Base-by-base conservation (phyloP, 768 basidiomycete species). In the Hygrocybe punicea region DNA sequence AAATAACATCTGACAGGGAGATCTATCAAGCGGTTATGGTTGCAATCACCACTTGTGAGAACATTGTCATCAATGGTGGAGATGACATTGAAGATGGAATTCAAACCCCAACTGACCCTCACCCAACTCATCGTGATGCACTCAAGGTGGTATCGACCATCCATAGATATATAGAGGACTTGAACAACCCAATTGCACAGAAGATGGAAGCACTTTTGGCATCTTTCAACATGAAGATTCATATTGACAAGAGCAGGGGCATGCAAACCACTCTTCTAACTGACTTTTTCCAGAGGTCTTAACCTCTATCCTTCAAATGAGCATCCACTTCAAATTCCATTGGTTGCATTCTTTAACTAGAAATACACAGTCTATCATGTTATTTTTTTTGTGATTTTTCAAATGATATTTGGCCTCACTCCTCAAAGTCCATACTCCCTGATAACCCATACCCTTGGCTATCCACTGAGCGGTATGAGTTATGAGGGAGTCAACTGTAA, bases 1-100 rank as follows among this genome's bases (percentile, higher is more conserved):
- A n/a, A n/a, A n/a, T n/a, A n/a, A 59, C 53, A 16, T 62, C 62
- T 16, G 66, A 67, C 37, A 37, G 58, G 11, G 67, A 67, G 54
- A 65, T 66, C 19, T 66, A 57, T 57, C 55, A 66, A 16, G 62
- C 66, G 1, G 66, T 70, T 8, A 62, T 65, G 23, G 62, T 63
- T 50, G 62, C 65, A 55, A 35, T 57, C 4, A 51, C 48, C 13
- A 62, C 60, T 23, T 55, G 57, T 62, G 61, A 66, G 45, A 64
- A 63, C 44, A 46, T 58, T 2, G 54, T 57, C 8, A 55, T 59
- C 6, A 62, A 53, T 40, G 62, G 64, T 4, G 57, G 46, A 8
- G 62, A 65, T 42, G 59, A 65, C 55, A 35, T 63, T 24, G 51
- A 58, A 14, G 53, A 66, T 23, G 58, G 29, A 29, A 29, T 29